Evolutionary conservation across 441 rosid genomes (phyloP), one percentile per base, ranked within the genome.

Genomic region (Omphalea diandra): DNA sequence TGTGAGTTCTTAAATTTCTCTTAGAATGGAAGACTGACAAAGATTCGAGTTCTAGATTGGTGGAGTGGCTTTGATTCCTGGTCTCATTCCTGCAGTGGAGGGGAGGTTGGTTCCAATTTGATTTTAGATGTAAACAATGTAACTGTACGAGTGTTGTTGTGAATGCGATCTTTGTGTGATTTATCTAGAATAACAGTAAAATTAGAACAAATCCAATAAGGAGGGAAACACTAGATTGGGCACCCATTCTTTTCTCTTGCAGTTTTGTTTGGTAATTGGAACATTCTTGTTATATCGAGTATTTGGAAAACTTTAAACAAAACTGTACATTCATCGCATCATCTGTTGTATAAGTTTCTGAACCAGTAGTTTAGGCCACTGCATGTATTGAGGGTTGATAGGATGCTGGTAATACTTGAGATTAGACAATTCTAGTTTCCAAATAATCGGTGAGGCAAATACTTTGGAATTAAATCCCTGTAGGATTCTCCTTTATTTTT

Each of bases 21-120:
- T 26, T 64, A 64, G 49, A 65, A 56, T 55, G 72, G 50, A 62
- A 70, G 56, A 69, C 52, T 77, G 68, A 75, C 70, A 20, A 62
- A 15, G 46, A 70, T 70, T 74, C 53, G 57, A 80, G 77, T 75
- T 68, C 77, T 77, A 93, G 98, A 78, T 96, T 63, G 98, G 99
- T 76, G 98, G 97, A 77, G 97, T 88, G 75, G 99, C 94, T 77
- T 89, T 84, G 81, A 91, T 93, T 18, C 79, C 79, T 71, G 98
- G 98, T 67, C 87, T 96, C 20, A 77, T 81, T 81, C 71, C 94
- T 59, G 88, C 86, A 5, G 86, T 86, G 75, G 97, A 96, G 79
- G 99, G 93, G 75, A 96, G 98, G 98, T 94, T 75, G 40, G 87
- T 77, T 77, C 46, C 49, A 22, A 36, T 59, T 67, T 71, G 15